Evolutionary conservation across 2,329 filamentous ascomycete species (phyloP), one percentile per base, ranked within the genome.

Genomic region (Chrysoporthe cubensis): DNA sequence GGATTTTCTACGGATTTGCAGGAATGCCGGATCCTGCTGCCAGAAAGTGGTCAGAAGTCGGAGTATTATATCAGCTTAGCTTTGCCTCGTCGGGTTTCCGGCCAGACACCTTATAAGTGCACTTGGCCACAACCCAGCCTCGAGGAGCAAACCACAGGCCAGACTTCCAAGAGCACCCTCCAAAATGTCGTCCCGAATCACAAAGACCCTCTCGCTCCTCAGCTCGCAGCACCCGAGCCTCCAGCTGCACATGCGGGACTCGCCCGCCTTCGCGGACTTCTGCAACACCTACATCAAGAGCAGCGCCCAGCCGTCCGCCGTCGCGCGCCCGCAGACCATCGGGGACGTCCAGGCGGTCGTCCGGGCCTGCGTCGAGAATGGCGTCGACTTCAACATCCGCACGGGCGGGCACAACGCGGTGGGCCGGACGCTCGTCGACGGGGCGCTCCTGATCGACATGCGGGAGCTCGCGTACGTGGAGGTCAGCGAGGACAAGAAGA

Each of bases 401-500:
- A 50, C 16, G 2, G 65, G 65, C 18, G 65, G 65, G 16, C 65
- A 67, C 59, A 61, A 67, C 42, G 11, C 52, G 40, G 50, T 21
- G 2, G 59, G 46, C 18, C 46, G 40, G 26, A 56, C 65, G 4
- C 48, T 37, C 11, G 50, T 63, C 44, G 46, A 58, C n/a, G 48
- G 37, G 26, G 60, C 21, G 11, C 48, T 67, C 21, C 48, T 61
- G 18, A 56, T 67, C 34, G 59, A 67, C 34, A 50, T 67, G 40
- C 65, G 65, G 32, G 59, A 67, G 11, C 44, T 67, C 16, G 43
- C 52, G 46, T 16, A 64, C 16, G 65, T 67, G 26, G 48, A 48
- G n/a, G 26, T 66, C 14, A 61, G 54, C 16, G 42, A 37, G 37
- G 64, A 66, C 43, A 32, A 21, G 21, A 68, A 72, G 56, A 76